Conservation (phyloP, 2,329 filamentous ascomycete species). For the Fusarium austroafricanum region DNA sequence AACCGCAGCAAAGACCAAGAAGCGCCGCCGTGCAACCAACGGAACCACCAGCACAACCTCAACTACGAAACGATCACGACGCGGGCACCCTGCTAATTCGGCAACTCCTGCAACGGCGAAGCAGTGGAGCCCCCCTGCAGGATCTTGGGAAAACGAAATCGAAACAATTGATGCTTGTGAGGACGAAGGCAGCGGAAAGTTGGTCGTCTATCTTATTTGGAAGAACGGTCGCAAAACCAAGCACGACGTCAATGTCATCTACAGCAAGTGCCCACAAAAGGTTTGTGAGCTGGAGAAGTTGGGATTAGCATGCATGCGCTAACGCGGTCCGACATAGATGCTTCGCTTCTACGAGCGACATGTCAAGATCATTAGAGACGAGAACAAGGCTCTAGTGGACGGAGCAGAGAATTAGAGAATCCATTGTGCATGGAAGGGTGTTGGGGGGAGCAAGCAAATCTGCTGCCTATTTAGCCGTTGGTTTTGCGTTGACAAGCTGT, state of each 20-base stretch:
- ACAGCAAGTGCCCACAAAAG: conserved; percentile 83
- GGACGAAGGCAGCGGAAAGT: conserved; percentile 67
- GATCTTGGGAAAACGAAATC: conserved; percentile 82
- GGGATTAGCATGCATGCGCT: neutral
- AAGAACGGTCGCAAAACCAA: conserved; percentile 79
- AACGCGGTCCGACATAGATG: conserved; percentile 58
- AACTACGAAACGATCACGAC: conserved; percentile 58
- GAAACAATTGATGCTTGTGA: conserved; percentile 78
- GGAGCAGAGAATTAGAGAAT: conserved; percentile 18
- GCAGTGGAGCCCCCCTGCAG: conserved; percentile 75
- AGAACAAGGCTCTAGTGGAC: conserved; percentile 42
- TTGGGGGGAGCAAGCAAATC: neutral
- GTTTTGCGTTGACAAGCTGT: neutral
- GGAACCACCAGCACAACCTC: conserved; percentile 51
- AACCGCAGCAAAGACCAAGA: conserved; percentile 65
- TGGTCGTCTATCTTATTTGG: conserved; percentile 79
- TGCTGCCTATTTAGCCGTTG: neutral
- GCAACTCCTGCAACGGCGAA: conserved; percentile 61
- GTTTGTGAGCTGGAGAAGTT: conserved; percentile 54
- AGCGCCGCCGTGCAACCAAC: conserved; percentile 64
- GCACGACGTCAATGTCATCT: conserved; percentile 75
- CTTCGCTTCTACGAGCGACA: conserved; percentile 70
- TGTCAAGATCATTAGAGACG: conserved; percentile 63
- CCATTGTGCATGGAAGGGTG: too few relatives aligned
- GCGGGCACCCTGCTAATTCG: conserved; percentile 61